Conservation (phyloP, 2,329 filamentous ascomycete species). For the Aureobasidium sp. region DNA sequence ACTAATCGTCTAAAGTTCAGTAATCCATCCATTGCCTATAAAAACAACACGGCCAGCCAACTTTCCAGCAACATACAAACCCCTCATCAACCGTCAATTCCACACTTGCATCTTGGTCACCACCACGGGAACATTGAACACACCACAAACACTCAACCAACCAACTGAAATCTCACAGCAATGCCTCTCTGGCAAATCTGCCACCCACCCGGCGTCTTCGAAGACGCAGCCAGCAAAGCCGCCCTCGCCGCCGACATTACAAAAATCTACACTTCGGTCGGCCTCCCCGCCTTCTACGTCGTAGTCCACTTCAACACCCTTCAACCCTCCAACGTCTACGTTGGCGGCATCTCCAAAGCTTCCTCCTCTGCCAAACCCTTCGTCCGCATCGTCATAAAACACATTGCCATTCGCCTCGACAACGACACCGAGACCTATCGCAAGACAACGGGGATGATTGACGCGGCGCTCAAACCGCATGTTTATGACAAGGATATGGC, state of each 20-base stretch:
- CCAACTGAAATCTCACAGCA: background rate
- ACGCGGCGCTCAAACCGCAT: slow-evolving; percentile 31
- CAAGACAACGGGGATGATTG: slow-evolving; percentile 21
- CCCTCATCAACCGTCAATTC: background rate
- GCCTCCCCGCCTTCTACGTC: slow-evolving; percentile 38
- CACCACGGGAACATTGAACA: background rate
- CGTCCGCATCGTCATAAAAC: slow-evolving; percentile 28
- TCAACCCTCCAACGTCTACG: slow-evolving; percentile 20
- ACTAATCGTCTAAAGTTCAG: background rate
- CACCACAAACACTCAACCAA: background rate
- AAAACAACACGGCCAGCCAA: background rate
- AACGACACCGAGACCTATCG: slow-evolving; percentile 16
- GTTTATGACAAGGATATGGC: slow-evolving; percentile 34
- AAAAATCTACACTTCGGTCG: slow-evolving; percentile 29
- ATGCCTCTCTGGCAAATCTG: slow-evolving; percentile 40
- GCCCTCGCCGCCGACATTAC: slow-evolving; percentile 31
- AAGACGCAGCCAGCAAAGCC: slow-evolving; percentile 21
- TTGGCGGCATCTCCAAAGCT: slow-evolving; percentile 24
- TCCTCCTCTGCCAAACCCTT: slow-evolving; percentile 22
- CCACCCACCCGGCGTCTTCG: slow-evolving; percentile 31
- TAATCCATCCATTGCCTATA: no score
- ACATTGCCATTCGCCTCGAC: slow-evolving; percentile 25
- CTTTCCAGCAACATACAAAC: background rate
- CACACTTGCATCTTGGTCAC: background rate
- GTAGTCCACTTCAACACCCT: slow-evolving; percentile 33